Percentiles rank a stretch among this genome's conserved stretches.
Conservation (phyloP, 805 yeast species). For the Maudiozyma pseudohumilis region DNA sequence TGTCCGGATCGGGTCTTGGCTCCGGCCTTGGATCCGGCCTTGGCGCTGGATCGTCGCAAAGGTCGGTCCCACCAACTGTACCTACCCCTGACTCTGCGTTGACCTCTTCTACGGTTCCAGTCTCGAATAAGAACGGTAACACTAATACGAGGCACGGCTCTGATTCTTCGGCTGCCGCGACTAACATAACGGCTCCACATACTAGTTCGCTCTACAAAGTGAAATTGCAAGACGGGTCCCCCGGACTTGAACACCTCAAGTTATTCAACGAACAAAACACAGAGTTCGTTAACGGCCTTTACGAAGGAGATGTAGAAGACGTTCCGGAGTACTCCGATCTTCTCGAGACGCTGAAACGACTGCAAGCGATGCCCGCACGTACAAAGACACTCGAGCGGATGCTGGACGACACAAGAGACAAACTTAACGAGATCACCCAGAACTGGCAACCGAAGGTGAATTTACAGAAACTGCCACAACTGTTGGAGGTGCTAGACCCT, state of each 20-base stretch:
- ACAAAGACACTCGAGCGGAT: slow-evolving; percentile 7
- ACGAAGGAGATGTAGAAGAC: slow-evolving; percentile 15
- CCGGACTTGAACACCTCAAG: background rate
- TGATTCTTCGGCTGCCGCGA: background rate
- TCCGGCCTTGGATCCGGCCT: no score
- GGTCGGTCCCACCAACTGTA: no score
- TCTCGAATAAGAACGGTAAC: background rate
- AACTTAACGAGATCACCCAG: slow-evolving; percentile 8
- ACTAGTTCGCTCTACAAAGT: background rate
- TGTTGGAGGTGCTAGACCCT: slow-evolving; percentile 1
- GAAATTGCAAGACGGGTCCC: background rate
- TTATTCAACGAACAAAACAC: background rate
- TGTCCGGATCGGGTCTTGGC: no score
- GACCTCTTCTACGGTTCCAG: no score
- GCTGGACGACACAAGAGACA: slow-evolving; percentile 12
- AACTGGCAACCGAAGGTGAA: slow-evolving; percentile 19
- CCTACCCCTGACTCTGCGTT: no score
- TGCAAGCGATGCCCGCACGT: slow-evolving; percentile 9
- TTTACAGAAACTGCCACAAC: slow-evolving; percentile 4
- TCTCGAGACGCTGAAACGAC: slow-evolving; percentile 11
- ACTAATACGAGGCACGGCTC: background rate
- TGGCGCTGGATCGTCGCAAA: no score
- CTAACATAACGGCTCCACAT: background rate
- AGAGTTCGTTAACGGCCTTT: slow-evolving; percentile 10
- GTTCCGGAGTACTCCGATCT: slow-evolving; percentile 11